Base-by-base conservation (phyloP, 2,329 filamentous ascomycete genomes). In the Aspergillus transmontanensis region DNA sequence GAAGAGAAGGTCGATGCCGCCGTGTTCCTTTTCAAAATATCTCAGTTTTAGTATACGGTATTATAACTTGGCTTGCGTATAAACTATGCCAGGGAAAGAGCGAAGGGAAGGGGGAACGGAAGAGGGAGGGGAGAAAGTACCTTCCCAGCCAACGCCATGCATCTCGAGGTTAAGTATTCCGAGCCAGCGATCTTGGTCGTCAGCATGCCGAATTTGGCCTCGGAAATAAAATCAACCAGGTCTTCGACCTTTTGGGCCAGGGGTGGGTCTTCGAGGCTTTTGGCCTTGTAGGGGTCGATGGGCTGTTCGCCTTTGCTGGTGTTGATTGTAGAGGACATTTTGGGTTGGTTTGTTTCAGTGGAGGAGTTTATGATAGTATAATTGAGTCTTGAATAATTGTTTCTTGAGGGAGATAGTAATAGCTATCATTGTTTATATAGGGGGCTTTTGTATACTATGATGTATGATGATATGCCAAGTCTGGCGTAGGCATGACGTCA, bases 131-230 rank as follows among this genome's bases (percentile, higher is more conserved):
- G 46, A 28, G 16, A 39, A 66, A 36, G 26, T 82, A 93, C 92
- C 79, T 90, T 90, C 16, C 87, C 92, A 19, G 92, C 91, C 16
- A 96, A 78, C 6, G 91, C 91, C 93, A 97, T 96, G 77, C 90
- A 92, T 68, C 93, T 85, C n/a, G 90, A 94, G 5, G 90, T 88
- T 16, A 97, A 82, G 57, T 88, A 83, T 14, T 89, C 89, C 0
- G 84, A 86, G 41, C 84, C 82, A 2, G 85, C 88, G 43, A 73
- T 64, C 57, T 89, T 85, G 26, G 93, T 96, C 10, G 93, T 95
- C 87, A 96, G 89, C 90, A 96, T 92, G 78, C 90, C 91, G 75
- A 93, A 96, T 80, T 96, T 96, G 82, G 85, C 86, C 66, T 84
- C 83, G 43, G 86, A 84, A 74, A 92, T 86, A 78, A 96, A 96